phyloP scores from a whole-genome alignment of 169 alveolate species.

The Plasmodium cynomolgi region DNA sequence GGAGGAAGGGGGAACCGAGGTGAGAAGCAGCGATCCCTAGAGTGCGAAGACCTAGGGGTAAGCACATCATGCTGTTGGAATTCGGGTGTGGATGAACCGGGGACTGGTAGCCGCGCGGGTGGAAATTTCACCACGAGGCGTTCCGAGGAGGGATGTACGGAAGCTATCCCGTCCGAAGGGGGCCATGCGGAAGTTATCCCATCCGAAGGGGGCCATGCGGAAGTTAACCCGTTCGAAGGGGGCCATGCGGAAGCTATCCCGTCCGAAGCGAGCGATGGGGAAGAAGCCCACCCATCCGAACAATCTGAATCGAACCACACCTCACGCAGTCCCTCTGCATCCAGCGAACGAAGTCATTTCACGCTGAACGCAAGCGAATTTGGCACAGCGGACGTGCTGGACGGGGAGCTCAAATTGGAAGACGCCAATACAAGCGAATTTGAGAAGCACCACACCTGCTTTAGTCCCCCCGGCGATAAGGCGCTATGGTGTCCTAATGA shows the following conservation, averaged over 20 bases:
- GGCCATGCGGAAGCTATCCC: neutral
- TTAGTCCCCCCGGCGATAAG: neutral
- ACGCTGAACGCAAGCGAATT: slow-evolving; percentile 5
- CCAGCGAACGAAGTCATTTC: neutral
- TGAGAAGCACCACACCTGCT: neutral
- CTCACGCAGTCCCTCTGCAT: neutral
- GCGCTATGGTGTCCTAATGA: neutral
- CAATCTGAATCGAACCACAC: neutral
- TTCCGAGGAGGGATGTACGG: too few relatives aligned
- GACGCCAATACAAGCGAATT: neutral
- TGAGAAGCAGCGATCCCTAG: neutral
- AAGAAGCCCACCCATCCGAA: neutral
- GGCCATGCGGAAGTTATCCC: neutral
- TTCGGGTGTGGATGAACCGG: neutral
- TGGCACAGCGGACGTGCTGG: neutral
- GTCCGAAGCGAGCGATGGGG: neutral
- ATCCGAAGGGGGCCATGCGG: neutral
- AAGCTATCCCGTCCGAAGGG: too few relatives aligned
- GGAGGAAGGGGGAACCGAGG: neutral
- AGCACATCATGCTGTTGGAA: neutral
- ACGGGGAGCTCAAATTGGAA: neutral
- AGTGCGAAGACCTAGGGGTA: neutral
- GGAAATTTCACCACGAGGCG: neutral
- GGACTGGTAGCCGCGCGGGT: neutral
- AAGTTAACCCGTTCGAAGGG: too few relatives aligned